phyloP scores from a whole-genome alignment of 148 eudicot species.

The Camellia granthamiana region DNA sequence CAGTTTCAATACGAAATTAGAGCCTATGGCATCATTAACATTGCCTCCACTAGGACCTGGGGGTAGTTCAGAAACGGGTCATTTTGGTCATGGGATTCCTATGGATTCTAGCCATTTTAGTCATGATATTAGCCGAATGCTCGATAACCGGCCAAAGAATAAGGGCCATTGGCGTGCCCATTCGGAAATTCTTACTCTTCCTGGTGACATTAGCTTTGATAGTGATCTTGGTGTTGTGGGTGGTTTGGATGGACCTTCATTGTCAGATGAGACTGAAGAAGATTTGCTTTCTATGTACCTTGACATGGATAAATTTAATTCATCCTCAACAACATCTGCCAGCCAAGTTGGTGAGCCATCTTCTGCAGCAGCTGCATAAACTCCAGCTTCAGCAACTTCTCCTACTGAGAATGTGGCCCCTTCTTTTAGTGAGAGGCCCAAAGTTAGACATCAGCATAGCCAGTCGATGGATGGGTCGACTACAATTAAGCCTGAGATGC shows the following conservation, averaged over 20 bases:
- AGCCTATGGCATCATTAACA: constrained; percentile 28
- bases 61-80: constrained; percentile 27
- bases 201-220: constrained; percentile 92
- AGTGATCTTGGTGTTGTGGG: constrained; percentile 92
- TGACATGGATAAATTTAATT: constrained; percentile 90
- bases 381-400: constrained; percentile 10
- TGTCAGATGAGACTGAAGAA: constrained; percentile 92
- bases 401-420: constrained; percentile 21
- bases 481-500: constrained; percentile 76
- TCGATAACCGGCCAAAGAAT: constrained; percentile 77
- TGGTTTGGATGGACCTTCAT: constrained; percentile 74
- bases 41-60: constrained; percentile 39
- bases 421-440: constrained; percentile 45
- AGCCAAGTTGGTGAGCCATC: constrained; percentile 66
- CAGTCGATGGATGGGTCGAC: constrained; percentile 93
- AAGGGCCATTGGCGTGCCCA: constrained; percentile 89
- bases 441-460: constrained; percentile 88
- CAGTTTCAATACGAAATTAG: constrained; percentile 31
- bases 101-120: constrained; percentile 45
- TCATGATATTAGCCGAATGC: constrained; percentile 88
- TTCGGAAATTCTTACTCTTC: constrained; percentile 89
- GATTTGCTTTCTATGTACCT: constrained; percentile 90
- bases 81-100: constrained; percentile 27
- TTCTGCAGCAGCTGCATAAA: constrained; percentile 22
- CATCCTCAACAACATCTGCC: constrained; percentile 58